Evolutionary conservation across 768 basidiomycete genomes (phyloP), one percentile per base, ranked within the genome.

Genomic region (Mycena filopes): DNA sequence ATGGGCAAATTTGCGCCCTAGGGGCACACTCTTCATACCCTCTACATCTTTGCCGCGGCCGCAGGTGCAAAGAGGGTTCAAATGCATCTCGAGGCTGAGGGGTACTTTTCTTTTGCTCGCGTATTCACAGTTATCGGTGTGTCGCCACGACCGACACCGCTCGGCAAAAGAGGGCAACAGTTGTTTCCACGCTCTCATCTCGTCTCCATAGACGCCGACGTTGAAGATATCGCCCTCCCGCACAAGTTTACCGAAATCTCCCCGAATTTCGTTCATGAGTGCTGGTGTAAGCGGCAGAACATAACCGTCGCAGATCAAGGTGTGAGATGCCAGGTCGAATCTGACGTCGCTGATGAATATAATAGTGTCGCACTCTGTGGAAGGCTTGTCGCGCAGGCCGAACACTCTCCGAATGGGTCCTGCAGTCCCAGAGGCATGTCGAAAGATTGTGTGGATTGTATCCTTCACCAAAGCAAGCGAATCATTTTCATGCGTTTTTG

Each of bases 71-170:
- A 88, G 72, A 0, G 86, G 85, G 11, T 70, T 70, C 36, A 74
- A 72, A 2, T 76, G 76, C 18, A 79, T 74, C 33, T 82, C 78
- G 12, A 71, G 69, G 31, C 75, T 73, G 4, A 83, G 73, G 0
- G 86, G 86, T 23, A 86, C 74, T 51, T 60, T 77, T 41, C 50
- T 64, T 20, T 20, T 66, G 6, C 31, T 11, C 0, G 62, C n/a
- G 69, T 88, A 89, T 71, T 85, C 84, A 76, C 88, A 89, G 20
- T 72, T 72, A 3, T 70, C 38, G 18, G 61, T 69, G 70, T 89
- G 88, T 11, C 72, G 69, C 87, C 87, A 89, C 0, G 75, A 79
- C 26, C 86, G 81, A 61, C 86, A 87, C 41, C 86, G 81, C 70
- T 89, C 88, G 3, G 80, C 80, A 31, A 86, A 68, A 9, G 77